Evolutionary conservation across 1,284 basidiomycete species (phyloP).

Genomic region (Cryptococcus jaspeensis): DNA sequence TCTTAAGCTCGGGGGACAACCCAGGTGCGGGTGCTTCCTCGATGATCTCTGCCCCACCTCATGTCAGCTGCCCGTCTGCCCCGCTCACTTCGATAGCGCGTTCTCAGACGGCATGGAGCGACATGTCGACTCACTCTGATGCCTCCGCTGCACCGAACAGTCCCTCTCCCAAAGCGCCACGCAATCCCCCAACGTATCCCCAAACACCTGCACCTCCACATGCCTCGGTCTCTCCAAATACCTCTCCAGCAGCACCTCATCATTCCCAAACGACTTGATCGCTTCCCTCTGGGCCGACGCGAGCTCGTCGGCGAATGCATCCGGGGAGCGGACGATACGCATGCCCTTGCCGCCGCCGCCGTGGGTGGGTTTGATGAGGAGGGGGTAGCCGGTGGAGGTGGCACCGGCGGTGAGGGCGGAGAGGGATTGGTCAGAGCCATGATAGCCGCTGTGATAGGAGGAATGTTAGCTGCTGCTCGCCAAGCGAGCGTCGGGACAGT

Average conservation of each 20-base stretch:
- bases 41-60: slow-evolving; percentile 40
- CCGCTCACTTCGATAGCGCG: neutral
- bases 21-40: slow-evolving; percentile 84
- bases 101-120: neutral
- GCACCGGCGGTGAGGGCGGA: slow-evolving; percentile 54
- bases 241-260: slow-evolving; percentile 79
- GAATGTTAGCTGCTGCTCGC: slow-evolving; percentile 24
- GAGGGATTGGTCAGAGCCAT: slow-evolving; percentile 60
- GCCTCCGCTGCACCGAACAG: slow-evolving; percentile 88
- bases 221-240: slow-evolving; percentile 80
- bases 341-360: slow-evolving; percentile 75
- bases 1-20: slow-evolving; percentile 68
- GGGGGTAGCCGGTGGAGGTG: slow-evolving; percentile 58
- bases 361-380: slow-evolving; percentile 67
- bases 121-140: slow-evolving; percentile 61
- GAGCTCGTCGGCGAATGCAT: slow-evolving; percentile 64
- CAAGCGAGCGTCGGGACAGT: no score
- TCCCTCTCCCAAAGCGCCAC: slow-evolving; percentile 91
- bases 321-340: slow-evolving; percentile 58
- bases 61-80: neutral
- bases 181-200: slow-evolving; percentile 69
- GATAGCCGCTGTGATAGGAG: slow-evolving; percentile 53
- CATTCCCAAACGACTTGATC: slow-evolving; percentile 79
- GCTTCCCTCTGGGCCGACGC: slow-evolving; percentile 84
- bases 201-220: slow-evolving; percentile 88